Conservation (phyloP, 768 basidiomycete genomes). For the Jaapia argillacea region DNA sequence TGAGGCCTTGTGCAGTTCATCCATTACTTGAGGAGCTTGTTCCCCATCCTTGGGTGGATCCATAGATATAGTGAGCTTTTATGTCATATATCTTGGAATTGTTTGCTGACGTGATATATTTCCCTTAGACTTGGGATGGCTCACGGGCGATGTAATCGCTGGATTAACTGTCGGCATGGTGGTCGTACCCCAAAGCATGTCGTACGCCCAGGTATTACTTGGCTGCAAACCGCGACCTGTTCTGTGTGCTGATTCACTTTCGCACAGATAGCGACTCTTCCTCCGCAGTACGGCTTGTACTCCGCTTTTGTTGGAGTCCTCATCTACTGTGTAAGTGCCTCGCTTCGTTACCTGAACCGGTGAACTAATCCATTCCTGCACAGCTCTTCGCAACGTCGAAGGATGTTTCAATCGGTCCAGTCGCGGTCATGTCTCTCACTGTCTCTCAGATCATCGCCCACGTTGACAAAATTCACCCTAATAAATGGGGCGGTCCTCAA, state of each 20-base stretch:
- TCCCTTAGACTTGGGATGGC: conserved; percentile 71
- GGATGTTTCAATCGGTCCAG: conserved; percentile 98
- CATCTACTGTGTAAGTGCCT: conserved; percentile 61
- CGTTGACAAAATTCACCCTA: conserved; percentile 44
- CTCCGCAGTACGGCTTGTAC: conserved; percentile 85
- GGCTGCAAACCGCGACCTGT: neutral
- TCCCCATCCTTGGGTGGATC: conserved; percentile 84
- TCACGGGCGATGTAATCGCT: conserved; percentile 80
- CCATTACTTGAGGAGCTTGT: conserved; percentile 61
- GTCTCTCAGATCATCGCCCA: conserved; percentile 69
- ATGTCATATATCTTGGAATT: neutral
- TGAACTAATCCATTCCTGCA: neutral
- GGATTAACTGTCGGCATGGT: conserved; percentile 94
- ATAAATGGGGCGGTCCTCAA: conserved; percentile 51
- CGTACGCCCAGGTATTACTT: conserved; percentile 58
- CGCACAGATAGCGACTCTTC: conserved; percentile 75
- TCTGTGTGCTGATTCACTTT: neutral
- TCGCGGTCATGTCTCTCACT: conserved; percentile 95
- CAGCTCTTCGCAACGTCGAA: conserved; percentile 95
- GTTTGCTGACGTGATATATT: too few species aligned
- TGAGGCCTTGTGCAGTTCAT: conserved; percentile 31
- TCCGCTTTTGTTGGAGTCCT: conserved; percentile 87
- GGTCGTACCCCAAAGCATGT: conserved; percentile 90
- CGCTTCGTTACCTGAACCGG: too few species aligned
- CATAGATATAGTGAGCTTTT: conserved; percentile 66